phyloP scores from a whole-genome alignment of 2,329 filamentous ascomycete species.

The Penicillium sp. region DNA sequence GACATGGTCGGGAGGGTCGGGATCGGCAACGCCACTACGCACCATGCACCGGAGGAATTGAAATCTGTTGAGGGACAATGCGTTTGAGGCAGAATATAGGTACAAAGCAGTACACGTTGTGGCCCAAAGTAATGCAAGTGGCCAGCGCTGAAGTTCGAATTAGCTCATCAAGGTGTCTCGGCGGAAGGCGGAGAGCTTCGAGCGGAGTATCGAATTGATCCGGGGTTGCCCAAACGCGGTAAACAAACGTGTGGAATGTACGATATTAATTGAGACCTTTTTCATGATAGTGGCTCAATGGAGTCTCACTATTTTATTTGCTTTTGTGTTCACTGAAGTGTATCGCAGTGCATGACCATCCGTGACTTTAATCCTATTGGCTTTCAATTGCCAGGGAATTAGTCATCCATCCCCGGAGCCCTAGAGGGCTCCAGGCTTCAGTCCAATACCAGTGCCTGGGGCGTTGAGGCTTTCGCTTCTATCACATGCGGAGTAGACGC shows the following conservation, averaged over 20 bases:
- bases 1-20: slow-evolving; percentile 31
- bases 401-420: neutral
- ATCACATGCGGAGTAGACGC: neutral
- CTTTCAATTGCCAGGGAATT: neutral
- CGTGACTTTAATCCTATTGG: neutral
- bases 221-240: slow-evolving; percentile 5
- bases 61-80: neutral
- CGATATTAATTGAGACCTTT: neutral
- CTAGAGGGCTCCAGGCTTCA: neutral
- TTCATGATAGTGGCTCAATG: neutral
- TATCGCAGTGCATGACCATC: neutral
- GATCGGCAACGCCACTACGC: slow-evolving; percentile 14
- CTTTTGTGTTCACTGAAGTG: neutral
- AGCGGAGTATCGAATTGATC: slow-evolving; percentile 23
- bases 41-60: slow-evolving; percentile 9
- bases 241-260: neutral
- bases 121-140: slow-evolving; percentile 10
- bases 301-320: neutral
- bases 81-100: neutral
- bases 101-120: slow-evolving; percentile 5
- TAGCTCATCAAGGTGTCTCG: slow-evolving; percentile 18
- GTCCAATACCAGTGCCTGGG: neutral
- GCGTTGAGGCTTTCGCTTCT: neutral
- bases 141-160: slow-evolving; percentile 14
- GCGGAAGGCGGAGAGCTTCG: slow-evolving; percentile 31